phyloP scores from a whole-genome alignment of 306 rosid species.

The Benincasa hispida region DNA sequence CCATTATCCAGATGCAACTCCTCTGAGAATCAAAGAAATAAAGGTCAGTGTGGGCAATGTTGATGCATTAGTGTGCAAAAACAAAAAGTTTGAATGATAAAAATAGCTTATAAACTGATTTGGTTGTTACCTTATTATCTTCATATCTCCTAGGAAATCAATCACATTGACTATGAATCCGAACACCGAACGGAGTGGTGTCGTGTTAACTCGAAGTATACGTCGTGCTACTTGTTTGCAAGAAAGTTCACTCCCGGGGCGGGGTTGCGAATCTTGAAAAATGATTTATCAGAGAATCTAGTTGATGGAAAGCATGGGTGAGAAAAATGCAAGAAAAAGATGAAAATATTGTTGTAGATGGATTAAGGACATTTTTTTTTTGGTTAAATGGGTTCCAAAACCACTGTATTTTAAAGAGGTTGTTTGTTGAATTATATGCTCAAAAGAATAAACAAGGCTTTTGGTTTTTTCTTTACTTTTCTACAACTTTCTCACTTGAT shows the following conservation, averaged over 20 bases:
- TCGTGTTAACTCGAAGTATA: background rate
- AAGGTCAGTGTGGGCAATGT: constrained; percentile 12
- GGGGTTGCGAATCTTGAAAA: constrained; percentile 6
- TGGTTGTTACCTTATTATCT: background rate
- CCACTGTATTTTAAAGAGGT: background rate
- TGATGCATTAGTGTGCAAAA: background rate
- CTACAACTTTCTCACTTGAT: background rate
- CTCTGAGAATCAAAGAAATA: constrained; percentile 10
- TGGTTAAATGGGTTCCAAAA: no score
- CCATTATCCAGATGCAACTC: constrained; percentile 11
- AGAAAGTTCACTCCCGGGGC: constrained; percentile 20
- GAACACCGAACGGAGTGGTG: constrained; percentile 14
- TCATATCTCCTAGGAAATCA: constrained; percentile 18
- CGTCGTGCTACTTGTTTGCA: constrained; percentile 22
- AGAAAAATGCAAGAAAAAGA: background rate
- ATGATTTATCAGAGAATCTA: constrained; percentile 1
- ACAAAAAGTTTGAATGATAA: background rate
- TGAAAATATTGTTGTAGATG: background rate
- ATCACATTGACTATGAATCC: constrained; percentile 11
- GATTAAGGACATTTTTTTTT: background rate
- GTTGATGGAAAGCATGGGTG: background rate
- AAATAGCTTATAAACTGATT: background rate
- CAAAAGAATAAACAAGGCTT: background rate
- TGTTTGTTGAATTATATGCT: background rate
- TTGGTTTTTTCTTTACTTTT: background rate